Evolutionary conservation across 805 yeast genomes (phyloP).

Genomic region (Candida pseudoglaebosa): DNA sequence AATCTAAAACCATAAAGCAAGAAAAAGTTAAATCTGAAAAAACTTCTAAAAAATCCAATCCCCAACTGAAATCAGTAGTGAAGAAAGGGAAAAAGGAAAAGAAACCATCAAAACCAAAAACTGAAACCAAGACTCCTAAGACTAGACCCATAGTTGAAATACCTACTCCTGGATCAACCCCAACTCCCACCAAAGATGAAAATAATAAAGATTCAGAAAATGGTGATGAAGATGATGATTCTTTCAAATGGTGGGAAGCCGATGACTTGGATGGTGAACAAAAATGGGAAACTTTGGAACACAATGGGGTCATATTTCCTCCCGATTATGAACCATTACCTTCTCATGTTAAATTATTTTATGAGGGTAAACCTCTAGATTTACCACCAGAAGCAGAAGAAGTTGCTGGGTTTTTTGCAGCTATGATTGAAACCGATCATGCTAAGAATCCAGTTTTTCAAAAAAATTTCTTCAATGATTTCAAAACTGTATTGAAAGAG

Average conservation of each 20-base stretch:
- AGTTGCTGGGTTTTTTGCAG: slow-evolving; percentile 93
- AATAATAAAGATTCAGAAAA: slow-evolving; percentile 7
- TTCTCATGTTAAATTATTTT: slow-evolving; percentile 63
- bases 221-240: slow-evolving; percentile 47
- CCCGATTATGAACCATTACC: slow-evolving; percentile 90
- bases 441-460: slow-evolving; percentile 83
- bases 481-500: slow-evolving; percentile 62
- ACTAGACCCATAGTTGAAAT: no score
- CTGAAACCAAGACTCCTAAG: slow-evolving; percentile 6
- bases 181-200: slow-evolving; percentile 1
- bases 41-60: background rate
- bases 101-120: slow-evolving; percentile 3
- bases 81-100: slow-evolving; percentile 1
- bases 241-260: slow-evolving; percentile 84
- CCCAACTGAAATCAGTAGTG: background rate
- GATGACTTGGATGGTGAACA: slow-evolving; percentile 67
- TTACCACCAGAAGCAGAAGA: slow-evolving; percentile 86
- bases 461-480: slow-evolving; percentile 82
- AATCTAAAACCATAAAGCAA: slow-evolving; percentile 3
- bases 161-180: background rate
- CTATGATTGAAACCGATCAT: slow-evolving; percentile 83
- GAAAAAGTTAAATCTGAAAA: slow-evolving; percentile 7
- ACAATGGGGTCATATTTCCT: slow-evolving; percentile 89
- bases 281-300: slow-evolving; percentile 85
- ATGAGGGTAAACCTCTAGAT: slow-evolving; percentile 71